Percentiles rank a stretch among this genome's conserved stretches.
These are phyloP conservation scores for Dendryphion nanum DNA, from an alignment of 2,329 filamentous ascomycete species.

Conservation along the genomic window DNA sequence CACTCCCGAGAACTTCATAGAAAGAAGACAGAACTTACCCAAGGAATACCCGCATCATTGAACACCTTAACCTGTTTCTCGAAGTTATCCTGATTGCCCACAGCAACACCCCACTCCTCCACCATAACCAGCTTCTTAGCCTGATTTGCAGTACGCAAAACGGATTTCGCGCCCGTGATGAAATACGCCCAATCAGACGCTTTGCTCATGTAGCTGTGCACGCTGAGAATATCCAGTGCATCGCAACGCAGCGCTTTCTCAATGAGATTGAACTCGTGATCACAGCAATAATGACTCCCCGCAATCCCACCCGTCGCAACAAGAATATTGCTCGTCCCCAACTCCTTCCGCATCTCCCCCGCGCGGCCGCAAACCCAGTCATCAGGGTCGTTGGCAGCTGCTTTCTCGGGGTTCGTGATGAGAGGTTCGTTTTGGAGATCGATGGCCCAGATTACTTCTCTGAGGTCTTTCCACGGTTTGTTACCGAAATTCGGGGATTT, in stretches of 20 bases:
- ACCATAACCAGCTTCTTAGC: conserved; percentile 11
- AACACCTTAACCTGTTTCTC: conserved; percentile 10
- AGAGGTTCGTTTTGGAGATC: conserved; percentile 12
- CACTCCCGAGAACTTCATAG: too few species aligned
- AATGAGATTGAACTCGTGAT: conserved; percentile 9
- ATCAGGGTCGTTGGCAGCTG: conserved; percentile 8
- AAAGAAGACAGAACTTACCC: conserved; percentile 5
- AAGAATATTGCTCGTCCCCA: conserved; percentile 6
- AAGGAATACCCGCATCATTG: conserved; percentile 10
- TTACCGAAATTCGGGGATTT: conserved; percentile 9
- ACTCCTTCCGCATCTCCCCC: conserved; percentile 1
- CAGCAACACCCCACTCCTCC: conserved; percentile 13
- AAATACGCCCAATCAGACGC: conserved; percentile 11
- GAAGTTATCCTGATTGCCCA: conserved; percentile 6
- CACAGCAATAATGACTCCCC: conserved; percentile 8
- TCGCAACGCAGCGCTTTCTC: conserved; percentile 10
- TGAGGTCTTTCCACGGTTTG: conserved; percentile 8
- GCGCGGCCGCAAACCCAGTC: conserved; percentile 13
- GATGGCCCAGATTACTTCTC: conserved; percentile 9
- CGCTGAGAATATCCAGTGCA: conserved; percentile 12
- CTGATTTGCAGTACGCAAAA: conserved; percentile 3
- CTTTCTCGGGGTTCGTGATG: conserved; percentile 3
- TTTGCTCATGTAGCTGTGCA: conserved; percentile 13
- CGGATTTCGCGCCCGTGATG: conserved; percentile 8
- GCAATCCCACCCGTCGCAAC: conserved; percentile 12